Evolutionary conservation across 495 filamentous ascomycete genomes (phyloP).

Genomic region (Penicillium argentinense): DNA sequence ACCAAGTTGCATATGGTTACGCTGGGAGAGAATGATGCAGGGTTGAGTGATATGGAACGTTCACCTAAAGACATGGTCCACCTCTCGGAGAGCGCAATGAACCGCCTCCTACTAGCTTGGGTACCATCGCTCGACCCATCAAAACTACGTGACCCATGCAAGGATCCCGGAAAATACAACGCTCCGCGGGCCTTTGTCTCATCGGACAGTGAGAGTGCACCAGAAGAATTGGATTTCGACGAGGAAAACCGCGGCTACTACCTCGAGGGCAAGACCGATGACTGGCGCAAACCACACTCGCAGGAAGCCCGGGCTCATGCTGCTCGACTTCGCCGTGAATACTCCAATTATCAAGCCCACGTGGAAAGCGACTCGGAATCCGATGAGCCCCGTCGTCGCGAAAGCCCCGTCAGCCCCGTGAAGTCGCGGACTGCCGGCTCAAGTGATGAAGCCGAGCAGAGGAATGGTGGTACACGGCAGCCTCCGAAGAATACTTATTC

Average conservation of each 20-base stretch:
- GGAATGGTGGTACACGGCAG: slow-evolving; percentile 9
- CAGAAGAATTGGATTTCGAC: slow-evolving; percentile 29
- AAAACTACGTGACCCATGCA: slow-evolving; percentile 4
- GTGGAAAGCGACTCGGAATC: slow-evolving; percentile 43
- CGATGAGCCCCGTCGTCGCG: slow-evolving; percentile 10
- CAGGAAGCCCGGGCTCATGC: slow-evolving; percentile 29
- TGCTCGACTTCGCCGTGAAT: slow-evolving; percentile 24
- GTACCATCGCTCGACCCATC: slow-evolving; percentile 17
- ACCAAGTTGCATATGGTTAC: slow-evolving; percentile 30
- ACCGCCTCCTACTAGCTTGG: slow-evolving; percentile 38
- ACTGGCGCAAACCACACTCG: slow-evolving; percentile 37
- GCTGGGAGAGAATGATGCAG: slow-evolving; percentile 32
- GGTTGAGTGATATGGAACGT: slow-evolving; percentile 33
- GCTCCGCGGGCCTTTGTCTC: slow-evolving; percentile 19
- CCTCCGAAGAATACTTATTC: slow-evolving; percentile 16
- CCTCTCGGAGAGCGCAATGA: slow-evolving; percentile 37
- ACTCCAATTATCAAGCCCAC: slow-evolving; percentile 35
- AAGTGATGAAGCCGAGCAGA: slow-evolving; percentile 26
- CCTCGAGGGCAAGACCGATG: slow-evolving; percentile 33
- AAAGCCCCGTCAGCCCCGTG: not conserved
- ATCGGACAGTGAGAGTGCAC: slow-evolving; percentile 28
- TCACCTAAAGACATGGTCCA: slow-evolving; percentile 42
- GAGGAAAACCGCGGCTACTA: slow-evolving; percentile 32
- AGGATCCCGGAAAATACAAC: not conserved
- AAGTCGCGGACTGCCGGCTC: slow-evolving; percentile 8